A percentile compares a stretch with the other conserved stretches of the same genome.
Evolutionary conservation across 306 rosid species (phyloP).

Genomic region (Cucumis melo): DNA sequence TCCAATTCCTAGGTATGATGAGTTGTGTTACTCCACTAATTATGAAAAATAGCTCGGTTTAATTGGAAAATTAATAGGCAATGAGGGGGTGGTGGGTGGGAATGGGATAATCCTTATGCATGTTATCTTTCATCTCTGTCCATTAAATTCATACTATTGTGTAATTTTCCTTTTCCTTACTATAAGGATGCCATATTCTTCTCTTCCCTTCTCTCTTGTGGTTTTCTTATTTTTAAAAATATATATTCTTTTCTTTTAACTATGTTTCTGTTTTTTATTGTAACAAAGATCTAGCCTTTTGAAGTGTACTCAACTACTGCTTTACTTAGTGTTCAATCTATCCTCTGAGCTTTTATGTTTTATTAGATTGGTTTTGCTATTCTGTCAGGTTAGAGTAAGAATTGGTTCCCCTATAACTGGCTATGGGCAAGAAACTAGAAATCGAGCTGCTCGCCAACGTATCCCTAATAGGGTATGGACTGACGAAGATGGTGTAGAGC

Average conservation of each 20-base stretch:
- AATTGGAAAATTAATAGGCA: background rate
- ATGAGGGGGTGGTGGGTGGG: background rate
- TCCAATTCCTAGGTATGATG: background rate
- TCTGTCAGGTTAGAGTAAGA: conserved; percentile 65
- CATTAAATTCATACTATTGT: background rate
- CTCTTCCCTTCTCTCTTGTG: background rate
- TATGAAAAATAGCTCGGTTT: background rate
- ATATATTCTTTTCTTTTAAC: too few species aligned
- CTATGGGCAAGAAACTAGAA: conserved; percentile 94
- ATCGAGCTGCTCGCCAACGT: conserved; percentile 99
- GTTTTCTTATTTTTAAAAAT: background rate
- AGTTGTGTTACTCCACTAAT: background rate
- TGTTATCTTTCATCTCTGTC: background rate
- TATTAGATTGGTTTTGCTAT: conserved; percentile 3
- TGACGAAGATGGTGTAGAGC: conserved; percentile 86
- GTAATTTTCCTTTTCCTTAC: background rate
- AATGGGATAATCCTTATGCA: background rate
- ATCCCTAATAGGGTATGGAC: conserved; percentile 75
- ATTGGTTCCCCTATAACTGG: conserved; percentile 95
- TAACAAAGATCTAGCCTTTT: background rate
- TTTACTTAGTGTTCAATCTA: background rate
- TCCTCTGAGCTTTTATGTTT: background rate
- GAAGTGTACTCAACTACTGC: background rate
- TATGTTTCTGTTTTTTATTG: background rate
- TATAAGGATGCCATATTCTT: background rate